These are phyloP conservation scores for Salix viminalis DNA, from an alignment of 345 rosid species.

Conservation along the genomic window DNA sequence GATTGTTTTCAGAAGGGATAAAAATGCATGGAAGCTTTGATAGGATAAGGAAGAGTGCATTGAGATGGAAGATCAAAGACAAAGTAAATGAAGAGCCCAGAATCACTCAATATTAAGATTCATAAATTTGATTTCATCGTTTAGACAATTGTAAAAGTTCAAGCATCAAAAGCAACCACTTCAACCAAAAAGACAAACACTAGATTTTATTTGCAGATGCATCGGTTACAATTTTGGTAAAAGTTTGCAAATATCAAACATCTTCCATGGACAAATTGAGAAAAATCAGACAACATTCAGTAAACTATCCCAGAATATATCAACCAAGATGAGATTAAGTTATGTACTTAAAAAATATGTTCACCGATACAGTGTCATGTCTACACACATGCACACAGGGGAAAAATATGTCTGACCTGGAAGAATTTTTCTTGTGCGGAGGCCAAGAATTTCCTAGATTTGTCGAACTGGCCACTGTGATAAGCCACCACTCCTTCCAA, in stretches of 20 bases:
- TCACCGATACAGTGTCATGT: neutral
- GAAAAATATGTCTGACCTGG: constrained; percentile 44
- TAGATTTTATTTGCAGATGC: neutral
- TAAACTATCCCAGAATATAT: neutral
- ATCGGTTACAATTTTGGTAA: neutral
- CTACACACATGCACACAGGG: neutral
- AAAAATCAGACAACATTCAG: neutral
- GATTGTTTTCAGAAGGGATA: neutral
- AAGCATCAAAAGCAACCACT: neutral
- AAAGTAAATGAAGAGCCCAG: neutral
- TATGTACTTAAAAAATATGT: neutral
- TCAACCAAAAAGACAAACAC: neutral
- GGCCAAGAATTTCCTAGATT: constrained; percentile 50
- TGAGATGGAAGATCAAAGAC: neutral
- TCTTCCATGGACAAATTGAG: neutral
- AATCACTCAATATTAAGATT: neutral
- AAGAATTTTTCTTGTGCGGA: constrained; percentile 72
- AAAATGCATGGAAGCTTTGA: neutral
- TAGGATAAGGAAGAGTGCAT: neutral
- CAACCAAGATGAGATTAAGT: neutral
- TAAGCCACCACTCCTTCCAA: constrained; percentile 93
- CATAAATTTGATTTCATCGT: neutral
- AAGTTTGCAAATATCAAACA: neutral
- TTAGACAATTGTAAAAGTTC: neutral
- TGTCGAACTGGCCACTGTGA: constrained; percentile 69